Evolutionary conservation across 495 filamentous ascomycete genomes (phyloP), one percentile per base, ranked within the genome.

Genomic region (Podospora pseudocomata): DNA sequence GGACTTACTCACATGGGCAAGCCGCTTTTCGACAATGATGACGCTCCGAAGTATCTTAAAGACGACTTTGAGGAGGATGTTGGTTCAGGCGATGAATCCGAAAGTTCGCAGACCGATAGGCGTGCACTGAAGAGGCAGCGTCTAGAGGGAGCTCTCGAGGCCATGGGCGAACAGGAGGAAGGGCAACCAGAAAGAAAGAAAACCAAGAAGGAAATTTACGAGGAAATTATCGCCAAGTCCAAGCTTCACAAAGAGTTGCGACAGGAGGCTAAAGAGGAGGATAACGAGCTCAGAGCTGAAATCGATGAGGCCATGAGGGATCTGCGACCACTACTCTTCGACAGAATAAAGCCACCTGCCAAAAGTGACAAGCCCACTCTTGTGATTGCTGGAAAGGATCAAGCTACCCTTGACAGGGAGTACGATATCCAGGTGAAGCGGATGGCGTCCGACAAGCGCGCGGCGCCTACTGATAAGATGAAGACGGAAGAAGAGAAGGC

Each of bases 181-280:
- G 79, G 78, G 32, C 84, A 87, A 28, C 89, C 91, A 0, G 90
- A 92, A 69, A 84, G 88, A 57, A 97, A 97, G 75, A 99, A 97
- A 80, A 91, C 88, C 20, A 97, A 94, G 77, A 87, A 92, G 60
- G 95, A 99, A 75, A 91, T 98, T 39, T 97, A 97, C 90, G 90
- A 94, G 72, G 96, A 99, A 78, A 88, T 98, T 68, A 98, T 98
- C 68, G 91, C 93, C 53, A 99, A 98, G 79, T 98, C 96, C 2
- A 99, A 98, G 76, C 84, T 91, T 30, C 84, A 97, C 83, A 98
- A 96, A 80, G 54, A 76, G 73, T 74, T 76, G 71, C 89, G 95
- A 23, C 96, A 98, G 80, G 87, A 92, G 65, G 86, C 86, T 7
- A 99, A 97, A 77, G 95, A 98, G 68, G 93, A 97, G 59, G 94